phyloP scores from a whole-genome alignment of 345 rosid genomes.

The Acer saccharum region DNA sequence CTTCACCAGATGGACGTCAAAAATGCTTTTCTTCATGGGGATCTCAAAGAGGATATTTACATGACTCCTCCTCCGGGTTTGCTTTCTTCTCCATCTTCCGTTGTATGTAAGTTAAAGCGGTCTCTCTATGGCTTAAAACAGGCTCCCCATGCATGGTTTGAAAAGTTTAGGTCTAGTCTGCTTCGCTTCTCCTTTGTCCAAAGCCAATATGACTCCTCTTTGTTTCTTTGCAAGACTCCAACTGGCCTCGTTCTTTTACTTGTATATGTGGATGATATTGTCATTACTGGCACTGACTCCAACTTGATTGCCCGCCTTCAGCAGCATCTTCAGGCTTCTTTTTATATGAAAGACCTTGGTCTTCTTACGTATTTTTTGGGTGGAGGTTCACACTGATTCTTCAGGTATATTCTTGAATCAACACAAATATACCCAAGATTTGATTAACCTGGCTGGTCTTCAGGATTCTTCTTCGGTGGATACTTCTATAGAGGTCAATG shows the following conservation, averaged over 20 bases:
- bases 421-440: slow-evolving; percentile 2
- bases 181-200: too few species aligned
- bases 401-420: background rate
- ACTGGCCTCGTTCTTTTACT: background rate
- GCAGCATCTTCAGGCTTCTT: background rate
- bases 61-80: too few species aligned
- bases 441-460: background rate
- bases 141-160: too few species aligned
- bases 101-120: too few species aligned
- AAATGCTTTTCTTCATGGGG: too few species aligned
- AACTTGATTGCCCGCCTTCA: background rate
- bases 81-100: too few species aligned
- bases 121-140: too few species aligned
- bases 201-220: too few species aligned
- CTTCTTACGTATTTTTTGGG: slow-evolving; percentile 1
- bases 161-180: too few species aligned
- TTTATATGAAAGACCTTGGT: slow-evolving; percentile 15
- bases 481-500: background rate
- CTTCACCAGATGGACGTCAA: too few species aligned
- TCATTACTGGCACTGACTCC: background rate
- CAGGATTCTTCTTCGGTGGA: slow-evolving; percentile 3
- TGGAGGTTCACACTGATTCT: background rate
- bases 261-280: slow-evolving; percentile 1
- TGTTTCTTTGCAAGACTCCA: background rate
- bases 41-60: too few species aligned